Evolutionary conservation across 2,329 filamentous ascomycete genomes (phyloP).

Genomic region (Coniochaeta sp.): DNA sequence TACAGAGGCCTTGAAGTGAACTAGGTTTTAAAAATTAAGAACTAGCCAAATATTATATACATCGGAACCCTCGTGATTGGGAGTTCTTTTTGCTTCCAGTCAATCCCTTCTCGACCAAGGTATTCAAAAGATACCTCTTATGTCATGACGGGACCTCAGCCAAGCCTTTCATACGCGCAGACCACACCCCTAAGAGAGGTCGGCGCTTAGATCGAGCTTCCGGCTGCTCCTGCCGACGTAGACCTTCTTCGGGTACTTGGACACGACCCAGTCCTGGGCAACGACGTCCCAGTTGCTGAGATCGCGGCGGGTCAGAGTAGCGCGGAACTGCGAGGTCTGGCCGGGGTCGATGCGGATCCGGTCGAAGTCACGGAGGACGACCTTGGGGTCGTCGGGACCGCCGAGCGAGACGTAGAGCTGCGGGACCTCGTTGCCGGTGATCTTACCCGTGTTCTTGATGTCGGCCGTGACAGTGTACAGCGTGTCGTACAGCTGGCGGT

Average conservation of each 20-base stretch:
- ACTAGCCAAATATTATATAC: not conserved
- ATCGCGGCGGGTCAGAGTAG: conserved; percentile 69
- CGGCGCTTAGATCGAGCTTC: conserved; percentile 37
- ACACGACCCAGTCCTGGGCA: conserved; percentile 78
- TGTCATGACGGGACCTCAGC: not conserved
- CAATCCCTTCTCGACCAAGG: too few species aligned
- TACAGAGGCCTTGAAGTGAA: not conserved
- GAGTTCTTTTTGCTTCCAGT: too few species aligned
- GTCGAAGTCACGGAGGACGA: conserved; percentile 73
- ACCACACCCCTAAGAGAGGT: conserved; percentile 8
- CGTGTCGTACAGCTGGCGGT: conserved; percentile 58
- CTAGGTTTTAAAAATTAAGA: conserved; percentile 1
- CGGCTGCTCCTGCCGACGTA: conserved; percentile 49
- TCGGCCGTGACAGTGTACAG: conserved; percentile 60
- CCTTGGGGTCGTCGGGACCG: conserved; percentile 60
- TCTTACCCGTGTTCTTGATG: conserved; percentile 62
- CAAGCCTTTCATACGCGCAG: not conserved
- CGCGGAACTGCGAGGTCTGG: conserved; percentile 56
- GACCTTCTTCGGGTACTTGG: conserved; percentile 40
- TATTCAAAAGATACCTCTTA: too few species aligned
- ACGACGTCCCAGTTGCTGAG: conserved; percentile 78
- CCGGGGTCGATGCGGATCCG: conserved; percentile 65
- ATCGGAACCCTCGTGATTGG: not conserved
- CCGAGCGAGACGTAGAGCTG: conserved; percentile 79
- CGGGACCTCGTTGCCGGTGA: conserved; percentile 61